Base-by-base conservation (phyloP, 2,329 filamentous ascomycete species). In the Hymenoscyphus infarciens region DNA sequence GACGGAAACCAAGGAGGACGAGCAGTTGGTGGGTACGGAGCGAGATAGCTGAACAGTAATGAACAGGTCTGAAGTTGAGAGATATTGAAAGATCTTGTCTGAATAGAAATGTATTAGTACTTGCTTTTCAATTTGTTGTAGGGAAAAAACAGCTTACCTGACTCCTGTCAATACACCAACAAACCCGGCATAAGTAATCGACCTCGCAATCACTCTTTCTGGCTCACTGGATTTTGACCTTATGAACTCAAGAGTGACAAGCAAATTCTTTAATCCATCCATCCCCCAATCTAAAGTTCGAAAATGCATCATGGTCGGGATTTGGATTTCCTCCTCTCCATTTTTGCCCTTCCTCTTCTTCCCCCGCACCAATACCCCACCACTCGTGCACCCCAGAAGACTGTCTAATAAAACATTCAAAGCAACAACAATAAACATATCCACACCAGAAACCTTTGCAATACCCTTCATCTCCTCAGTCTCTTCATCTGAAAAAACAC, bases 301-400 rank as follows among this genome's bases (percentile, higher is more conserved):
- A 66, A 85, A 85, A 71, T 85, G 83, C 65, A 84, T 69, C 75
- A 85, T 79, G 39, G 75, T 49, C 7, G n/a, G 42, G 10, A 11
- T 11, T 11, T 11, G 42, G 16, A 49, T 25, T 42, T 42, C 73
- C 22, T 67, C 64, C 66, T 35, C 49, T 7, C 42, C 45, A 13
- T 33, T 57, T 6, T 59, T 67, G 6, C 60, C 56, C 16, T 61
- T 53, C 22, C 16, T 58, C 58, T 19, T 62, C 31, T 63, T 69
- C 22, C 71, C 71, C 35, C 67, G 8, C 0, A 76, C 71, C 38
- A 72, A 65, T 5, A 76, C 75, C 16, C 78, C 83, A 25, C 83
- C 83, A 64, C 83, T 87, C 1, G 86, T 88, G 70, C 87, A 89
- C 2, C 86, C 87, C 74, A 89, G 81, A 39, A 89, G 76, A 5